Conservation (phyloP, 2,329 filamentous ascomycete species). For the Fusarium brachygibbosum region DNA sequence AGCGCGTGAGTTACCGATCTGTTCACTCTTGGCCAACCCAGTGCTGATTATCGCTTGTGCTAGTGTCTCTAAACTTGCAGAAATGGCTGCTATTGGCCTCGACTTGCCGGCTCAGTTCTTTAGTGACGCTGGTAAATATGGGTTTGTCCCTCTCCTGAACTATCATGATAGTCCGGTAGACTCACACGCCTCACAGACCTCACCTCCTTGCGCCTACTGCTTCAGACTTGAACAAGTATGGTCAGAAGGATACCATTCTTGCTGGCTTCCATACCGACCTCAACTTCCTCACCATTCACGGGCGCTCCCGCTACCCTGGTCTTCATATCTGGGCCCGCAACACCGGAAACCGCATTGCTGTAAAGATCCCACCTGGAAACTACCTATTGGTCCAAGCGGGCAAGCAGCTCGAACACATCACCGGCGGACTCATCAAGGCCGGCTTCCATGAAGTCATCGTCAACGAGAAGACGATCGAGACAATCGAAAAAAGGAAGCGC, state of each 20-base stretch:
- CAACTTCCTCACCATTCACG: slow-evolving; percentile 75
- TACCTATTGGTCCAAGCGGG: slow-evolving; percentile 72
- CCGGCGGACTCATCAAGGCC: slow-evolving; percentile 71
- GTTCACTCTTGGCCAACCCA: background rate
- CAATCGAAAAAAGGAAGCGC: slow-evolving; percentile 59
- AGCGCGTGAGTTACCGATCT: slow-evolving; percentile 61
- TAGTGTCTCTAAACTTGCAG: slow-evolving; percentile 68
- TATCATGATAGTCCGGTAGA: background rate
- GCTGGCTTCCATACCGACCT: slow-evolving; percentile 75
- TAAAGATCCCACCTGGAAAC: slow-evolving; percentile 70
- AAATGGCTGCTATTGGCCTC: slow-evolving; percentile 70
- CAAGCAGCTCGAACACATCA: slow-evolving; percentile 73
- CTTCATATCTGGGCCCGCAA: slow-evolving; percentile 75
- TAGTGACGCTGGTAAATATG: slow-evolving; percentile 67
- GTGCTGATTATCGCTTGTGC: background rate
- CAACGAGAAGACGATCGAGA: slow-evolving; percentile 64
- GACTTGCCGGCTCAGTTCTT: slow-evolving; percentile 67
- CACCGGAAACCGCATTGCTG: slow-evolving; percentile 69
- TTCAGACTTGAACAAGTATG: slow-evolving; percentile 69
- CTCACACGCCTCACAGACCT: slow-evolving; percentile 56
- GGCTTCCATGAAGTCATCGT: slow-evolving; percentile 74
- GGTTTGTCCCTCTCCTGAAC: slow-evolving; percentile 53
- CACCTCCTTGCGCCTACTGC: slow-evolving; percentile 73
- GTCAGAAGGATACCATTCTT: slow-evolving; percentile 68
- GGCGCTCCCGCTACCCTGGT: slow-evolving; percentile 72